phyloP scores from a whole-genome alignment of 148 eudicot species.

The Camellia sinensis region DNA sequence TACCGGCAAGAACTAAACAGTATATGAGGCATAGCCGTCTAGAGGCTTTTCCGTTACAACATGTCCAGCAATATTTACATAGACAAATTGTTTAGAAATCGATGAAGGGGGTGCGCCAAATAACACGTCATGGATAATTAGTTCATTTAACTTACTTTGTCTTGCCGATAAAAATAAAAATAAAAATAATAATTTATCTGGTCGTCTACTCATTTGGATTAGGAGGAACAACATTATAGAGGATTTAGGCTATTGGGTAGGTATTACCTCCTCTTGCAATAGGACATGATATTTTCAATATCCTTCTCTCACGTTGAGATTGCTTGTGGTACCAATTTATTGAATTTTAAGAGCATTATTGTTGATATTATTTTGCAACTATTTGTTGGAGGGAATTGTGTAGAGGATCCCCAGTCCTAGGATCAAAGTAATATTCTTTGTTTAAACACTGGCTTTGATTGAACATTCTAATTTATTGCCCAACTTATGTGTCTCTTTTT shows the following conservation, averaged over 20 bases:
- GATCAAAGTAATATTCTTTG: background rate
- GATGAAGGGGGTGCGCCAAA: no score
- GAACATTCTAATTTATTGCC: no score
- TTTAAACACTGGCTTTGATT: background rate
- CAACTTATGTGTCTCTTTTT: background rate
- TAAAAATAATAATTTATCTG: no score
- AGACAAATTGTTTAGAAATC: background rate
- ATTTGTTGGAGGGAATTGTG: background rate
- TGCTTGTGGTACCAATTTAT: background rate
- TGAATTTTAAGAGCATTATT: background rate
- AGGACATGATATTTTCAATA: background rate
- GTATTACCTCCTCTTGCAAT: background rate
- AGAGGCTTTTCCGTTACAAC: no score
- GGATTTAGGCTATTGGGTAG: background rate
- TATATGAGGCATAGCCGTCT: no score
- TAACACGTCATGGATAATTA: no score
- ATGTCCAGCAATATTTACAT: no score
- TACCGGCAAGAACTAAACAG: background rate
- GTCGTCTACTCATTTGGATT: no score
- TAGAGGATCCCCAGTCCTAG: background rate
- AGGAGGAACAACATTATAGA: background rate
- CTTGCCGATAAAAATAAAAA: no score
- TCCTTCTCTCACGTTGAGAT: background rate
- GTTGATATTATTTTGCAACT: background rate
- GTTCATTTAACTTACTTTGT: no score